These are phyloP conservation scores for Fusarium cyanostomum DNA, from an alignment of 2,329 filamentous ascomycete species.

Conservation along the genomic window DNA sequence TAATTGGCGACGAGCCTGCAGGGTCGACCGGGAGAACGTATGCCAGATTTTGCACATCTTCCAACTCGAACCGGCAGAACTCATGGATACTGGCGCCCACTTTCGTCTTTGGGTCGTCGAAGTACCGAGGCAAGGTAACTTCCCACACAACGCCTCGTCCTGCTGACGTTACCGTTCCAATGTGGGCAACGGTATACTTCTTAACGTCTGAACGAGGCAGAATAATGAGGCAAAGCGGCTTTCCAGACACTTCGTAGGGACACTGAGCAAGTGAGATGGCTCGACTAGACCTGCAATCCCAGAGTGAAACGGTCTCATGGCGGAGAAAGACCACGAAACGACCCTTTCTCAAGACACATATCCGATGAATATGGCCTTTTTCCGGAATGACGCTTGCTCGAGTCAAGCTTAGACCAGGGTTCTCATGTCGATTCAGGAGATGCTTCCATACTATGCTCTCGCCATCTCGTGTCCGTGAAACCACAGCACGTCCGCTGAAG, in stretches of 20 bases:
- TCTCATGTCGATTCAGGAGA: conserved; percentile 52
- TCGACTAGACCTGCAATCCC: conserved; percentile 74
- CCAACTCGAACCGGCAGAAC: conserved; percentile 77
- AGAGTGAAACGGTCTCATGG: conserved; percentile 75
- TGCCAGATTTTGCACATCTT: conserved; percentile 65
- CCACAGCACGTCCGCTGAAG: conserved; percentile 79
- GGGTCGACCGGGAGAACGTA: conserved; percentile 86
- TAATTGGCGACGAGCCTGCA: conserved; percentile 75
- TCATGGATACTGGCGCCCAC: conserved; percentile 59
- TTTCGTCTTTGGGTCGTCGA: conserved; percentile 39
- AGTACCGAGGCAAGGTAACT: conserved; percentile 66
- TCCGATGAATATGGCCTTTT: conserved; percentile 78
- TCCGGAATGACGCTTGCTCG: conserved; percentile 75
- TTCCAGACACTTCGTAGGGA: conserved; percentile 69
- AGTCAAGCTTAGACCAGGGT: conserved; percentile 59
- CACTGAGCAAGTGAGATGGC: conserved; percentile 63
- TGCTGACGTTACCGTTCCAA: conserved; percentile 84
- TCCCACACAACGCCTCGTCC: conserved; percentile 87
- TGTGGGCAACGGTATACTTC: conserved; percentile 68
- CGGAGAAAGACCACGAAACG: conserved; percentile 84
- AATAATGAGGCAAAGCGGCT: conserved; percentile 81
- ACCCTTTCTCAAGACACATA: conserved; percentile 79
- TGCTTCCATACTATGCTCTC: conserved; percentile 89
- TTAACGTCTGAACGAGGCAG: conserved; percentile 71
- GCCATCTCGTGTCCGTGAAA: conserved; percentile 81